These are phyloP conservation scores for Cryphonectria radicalis DNA, from an alignment of 2,329 filamentous ascomycete genomes.

Conservation along the genomic window DNA sequence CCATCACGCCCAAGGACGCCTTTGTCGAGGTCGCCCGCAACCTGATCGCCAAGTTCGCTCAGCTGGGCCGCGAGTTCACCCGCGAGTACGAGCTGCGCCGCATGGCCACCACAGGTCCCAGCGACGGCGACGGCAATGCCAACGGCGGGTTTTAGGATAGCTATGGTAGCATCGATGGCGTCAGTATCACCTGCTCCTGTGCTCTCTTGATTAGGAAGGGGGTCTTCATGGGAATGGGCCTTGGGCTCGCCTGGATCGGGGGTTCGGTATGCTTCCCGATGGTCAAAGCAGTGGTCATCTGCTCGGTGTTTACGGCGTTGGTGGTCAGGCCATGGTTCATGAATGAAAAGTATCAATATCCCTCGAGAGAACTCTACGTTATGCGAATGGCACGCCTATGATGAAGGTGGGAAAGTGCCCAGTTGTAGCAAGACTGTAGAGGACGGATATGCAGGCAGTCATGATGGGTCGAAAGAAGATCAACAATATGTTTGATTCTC, in stretches of 20 bases:
- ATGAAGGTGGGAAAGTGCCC: not conserved
- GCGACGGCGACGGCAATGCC: conserved; percentile 37
- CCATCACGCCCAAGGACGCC: conserved; percentile 85
- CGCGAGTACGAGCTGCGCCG: conserved; percentile 90
- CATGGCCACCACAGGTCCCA: conserved; percentile 73
- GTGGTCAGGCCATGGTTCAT: conserved; percentile 11
- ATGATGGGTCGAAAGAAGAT: not conserved
- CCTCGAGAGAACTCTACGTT: not conserved
- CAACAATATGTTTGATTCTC: not conserved
- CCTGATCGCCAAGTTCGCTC: conserved; percentile 79
- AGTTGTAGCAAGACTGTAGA: not conserved
- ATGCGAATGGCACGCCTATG: not conserved
- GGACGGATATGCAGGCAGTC: not conserved
- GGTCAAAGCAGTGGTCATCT: conserved; percentile 9
- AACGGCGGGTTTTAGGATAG: conserved; percentile 35
- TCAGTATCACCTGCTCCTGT: conserved; percentile 20
- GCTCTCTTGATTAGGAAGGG: not conserved
- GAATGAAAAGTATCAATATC: conserved; percentile 1
- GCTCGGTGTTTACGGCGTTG: conserved; percentile 20
- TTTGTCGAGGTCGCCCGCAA: conserved; percentile 80
- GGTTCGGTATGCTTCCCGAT: conserved; percentile 8
- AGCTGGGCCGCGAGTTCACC: conserved; percentile 84
- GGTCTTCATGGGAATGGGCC: conserved; percentile 2
- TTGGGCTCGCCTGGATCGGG: conserved; percentile 6
- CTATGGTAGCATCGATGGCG: conserved; percentile 8